Percentiles rank a stretch among this genome's conserved stretches.
Evolutionary conservation across 495 filamentous ascomycete species (phyloP).

Genomic region (Cercophora sp.): DNA sequence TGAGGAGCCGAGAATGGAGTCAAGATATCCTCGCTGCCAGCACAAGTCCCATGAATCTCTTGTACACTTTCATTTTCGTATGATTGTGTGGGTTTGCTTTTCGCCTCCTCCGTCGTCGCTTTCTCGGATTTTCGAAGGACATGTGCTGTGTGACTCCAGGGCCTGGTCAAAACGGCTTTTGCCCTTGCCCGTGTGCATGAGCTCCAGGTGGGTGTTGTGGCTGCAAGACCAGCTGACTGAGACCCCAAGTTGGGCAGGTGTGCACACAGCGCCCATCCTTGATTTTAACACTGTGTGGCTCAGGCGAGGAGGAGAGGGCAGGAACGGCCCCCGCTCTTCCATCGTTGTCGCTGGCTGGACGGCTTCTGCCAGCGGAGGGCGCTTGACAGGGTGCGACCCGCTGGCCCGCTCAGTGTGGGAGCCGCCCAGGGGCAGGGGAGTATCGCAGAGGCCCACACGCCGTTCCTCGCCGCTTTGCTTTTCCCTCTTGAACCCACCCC

Average conservation of each 20-base stretch:
- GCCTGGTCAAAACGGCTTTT: no score
- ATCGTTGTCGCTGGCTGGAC: slow-evolving; percentile 7
- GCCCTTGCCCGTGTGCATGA: no score
- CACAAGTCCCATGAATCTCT: no score
- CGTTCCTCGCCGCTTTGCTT: slow-evolving; percentile 25
- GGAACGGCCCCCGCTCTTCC: slow-evolving; percentile 1
- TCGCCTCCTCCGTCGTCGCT: neutral
- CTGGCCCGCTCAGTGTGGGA: slow-evolving; percentile 22
- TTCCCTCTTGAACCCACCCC: slow-evolving; percentile 31
- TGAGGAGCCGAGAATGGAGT: neutral
- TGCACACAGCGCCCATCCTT: neutral
- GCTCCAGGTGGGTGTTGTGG: no score
- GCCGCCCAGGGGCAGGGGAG: slow-evolving; percentile 12
- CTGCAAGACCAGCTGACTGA: slow-evolving; percentile 15
- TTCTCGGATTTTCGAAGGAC: neutral
- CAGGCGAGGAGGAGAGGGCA: no score
- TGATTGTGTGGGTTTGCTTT: neutral
- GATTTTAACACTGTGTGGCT: slow-evolving; percentile 11
- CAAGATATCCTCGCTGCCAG: no score
- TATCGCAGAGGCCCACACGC: slow-evolving; percentile 15
- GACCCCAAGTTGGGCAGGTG: slow-evolving; percentile 16
- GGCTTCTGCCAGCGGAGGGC: slow-evolving; percentile 3
- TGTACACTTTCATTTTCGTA: no score
- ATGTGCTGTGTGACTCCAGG: no score
- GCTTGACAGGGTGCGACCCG: slow-evolving; percentile 19